These are phyloP conservation scores for Magnusiomyces starmeri DNA, from an alignment of 1,139 yeast species.

Conservation along the genomic window DNA sequence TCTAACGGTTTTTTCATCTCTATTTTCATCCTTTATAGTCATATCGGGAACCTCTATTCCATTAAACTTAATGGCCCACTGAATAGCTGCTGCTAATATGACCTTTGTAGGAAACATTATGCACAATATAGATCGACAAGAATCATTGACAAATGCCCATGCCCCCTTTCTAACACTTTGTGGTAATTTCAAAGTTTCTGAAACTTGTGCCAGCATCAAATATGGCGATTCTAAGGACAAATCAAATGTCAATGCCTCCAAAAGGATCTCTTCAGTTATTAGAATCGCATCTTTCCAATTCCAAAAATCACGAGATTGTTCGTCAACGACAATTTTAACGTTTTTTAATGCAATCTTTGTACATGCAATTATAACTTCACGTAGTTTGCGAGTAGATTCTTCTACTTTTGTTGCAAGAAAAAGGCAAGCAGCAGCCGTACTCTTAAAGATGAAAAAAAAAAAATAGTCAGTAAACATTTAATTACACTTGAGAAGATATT, in stretches of 20 bases:
- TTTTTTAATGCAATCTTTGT: slow-evolving; percentile 42
- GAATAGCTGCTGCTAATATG: slow-evolving; percentile 36
- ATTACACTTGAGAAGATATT: neutral
- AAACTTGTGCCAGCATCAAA: slow-evolving; percentile 25
- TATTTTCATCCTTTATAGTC: neutral
- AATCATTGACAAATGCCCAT: slow-evolving; percentile 37
- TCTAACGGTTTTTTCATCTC: slow-evolving; percentile 6
- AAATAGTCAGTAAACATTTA: slow-evolving; percentile 17
- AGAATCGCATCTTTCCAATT: slow-evolving; percentile 44
- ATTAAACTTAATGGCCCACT: slow-evolving; percentile 31
- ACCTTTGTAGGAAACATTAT: slow-evolving; percentile 28
- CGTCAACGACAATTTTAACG: slow-evolving; percentile 37
- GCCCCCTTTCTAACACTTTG: slow-evolving; percentile 31
- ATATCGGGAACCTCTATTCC: slow-evolving; percentile 15
- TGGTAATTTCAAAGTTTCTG: slow-evolving; percentile 24
- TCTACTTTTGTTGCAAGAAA: slow-evolving; percentile 49
- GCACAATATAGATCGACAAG: slow-evolving; percentile 34
- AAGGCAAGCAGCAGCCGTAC: slow-evolving; percentile 43
- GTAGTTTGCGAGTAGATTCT: slow-evolving; percentile 42
- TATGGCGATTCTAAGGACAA: slow-evolving; percentile 42
- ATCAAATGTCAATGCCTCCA: slow-evolving; percentile 47
- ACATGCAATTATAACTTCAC: slow-evolving; percentile 43
- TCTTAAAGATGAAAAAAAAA: slow-evolving; percentile 18
- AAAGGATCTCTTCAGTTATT: slow-evolving; percentile 40
- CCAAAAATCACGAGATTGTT: slow-evolving; percentile 43